These are phyloP conservation scores for Erythrophleum ivorense DNA, from an alignment of 331 rosid species.

Conservation along the genomic window DNA sequence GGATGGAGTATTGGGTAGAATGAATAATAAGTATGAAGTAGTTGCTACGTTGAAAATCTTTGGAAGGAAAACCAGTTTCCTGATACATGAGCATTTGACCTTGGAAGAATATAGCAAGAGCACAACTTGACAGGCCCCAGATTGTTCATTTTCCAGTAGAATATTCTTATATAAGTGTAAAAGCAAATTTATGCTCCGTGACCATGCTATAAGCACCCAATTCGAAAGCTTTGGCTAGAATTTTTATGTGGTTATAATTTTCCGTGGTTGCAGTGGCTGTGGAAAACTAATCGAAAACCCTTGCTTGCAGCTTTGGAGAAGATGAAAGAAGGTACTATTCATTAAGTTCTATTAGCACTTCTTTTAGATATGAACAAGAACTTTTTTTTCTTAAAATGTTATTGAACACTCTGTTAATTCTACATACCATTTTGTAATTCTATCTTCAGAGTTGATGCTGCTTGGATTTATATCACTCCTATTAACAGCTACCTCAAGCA, in stretches of 20 bases:
- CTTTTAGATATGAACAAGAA: conserved; percentile 25
- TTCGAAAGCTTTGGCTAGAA: conserved; percentile 28
- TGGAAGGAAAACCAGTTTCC: neutral
- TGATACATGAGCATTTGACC: neutral
- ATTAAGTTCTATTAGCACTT: conserved; percentile 1
- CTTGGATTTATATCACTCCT: conserved; percentile 96
- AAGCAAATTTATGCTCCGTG: neutral
- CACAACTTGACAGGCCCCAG: neutral
- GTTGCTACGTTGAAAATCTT: neutral
- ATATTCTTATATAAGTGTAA: neutral
- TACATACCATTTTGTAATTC: conserved; percentile 33
- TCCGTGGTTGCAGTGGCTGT: conserved; percentile 71
- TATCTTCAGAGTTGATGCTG: conserved; percentile 85
- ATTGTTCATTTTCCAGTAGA: neutral
- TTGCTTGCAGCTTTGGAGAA: conserved; percentile 94
- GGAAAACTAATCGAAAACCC: conserved; percentile 86
- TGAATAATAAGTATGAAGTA: neutral
- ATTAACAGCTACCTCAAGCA: conserved; percentile 86
- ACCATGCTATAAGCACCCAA: neutral
- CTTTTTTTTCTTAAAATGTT: conserved; percentile 20
- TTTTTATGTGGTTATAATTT: conserved; percentile 27
- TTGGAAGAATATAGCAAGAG: neutral
- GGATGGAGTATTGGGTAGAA: neutral
- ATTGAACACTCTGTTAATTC: conserved; percentile 19
- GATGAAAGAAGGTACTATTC: conserved; percentile 85